Evolutionary conservation across 208 protist genomes (phyloP), one percentile per base, ranked within the genome.

Genomic region (Trypanosomatidae sp.): DNA sequence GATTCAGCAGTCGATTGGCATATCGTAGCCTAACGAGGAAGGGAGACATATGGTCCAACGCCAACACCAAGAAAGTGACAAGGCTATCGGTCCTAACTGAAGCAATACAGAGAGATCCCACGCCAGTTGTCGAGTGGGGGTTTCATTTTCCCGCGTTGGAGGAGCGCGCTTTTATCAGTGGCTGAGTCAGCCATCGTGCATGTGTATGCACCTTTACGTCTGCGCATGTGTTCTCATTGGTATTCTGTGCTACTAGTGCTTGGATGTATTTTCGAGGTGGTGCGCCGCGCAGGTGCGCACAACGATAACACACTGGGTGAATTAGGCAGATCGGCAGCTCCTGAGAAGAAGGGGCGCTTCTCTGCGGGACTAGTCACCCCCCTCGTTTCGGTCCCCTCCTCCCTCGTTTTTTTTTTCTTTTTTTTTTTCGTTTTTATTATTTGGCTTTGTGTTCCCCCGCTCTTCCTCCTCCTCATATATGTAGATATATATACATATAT

Each of bases 1-100:
- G 59, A 85, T 90, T 52, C 82, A 85, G 69, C 85, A 90, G 72
- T 75, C 85, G 19, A 90, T 87, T 67, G 82, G 85, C n/a, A 74
- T 85, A 5, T 80, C 82, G 53, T 90, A 76, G 69, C 36, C 1
- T 52, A 22, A n/a, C 46, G 41, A 62, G 39, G 75, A 56, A 64
- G 33, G 73, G 60, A 17, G 7, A 52, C 25, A 5, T 13, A 3
- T 22, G 22, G 41, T 17, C 36, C 41, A 17, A 1, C 22, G 22
- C 25, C 19, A 65, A 7, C 7, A 65, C 7, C 17, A 7, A 65
- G 15, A n/a, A 47, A 65, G 28, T 9, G 60, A 47, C 22, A 7
- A 19, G 60, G 10, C 8, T 12, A 44, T 30, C 22, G 2, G 5
- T 3, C 9, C 36, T 12, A 46, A 7, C 36, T 2, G 39, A 28